A percentile compares a stretch with the other conserved stretches of the same genome.
Conservation (phyloP, 257 asterid genomes). For the Perilla frutescens region DNA sequence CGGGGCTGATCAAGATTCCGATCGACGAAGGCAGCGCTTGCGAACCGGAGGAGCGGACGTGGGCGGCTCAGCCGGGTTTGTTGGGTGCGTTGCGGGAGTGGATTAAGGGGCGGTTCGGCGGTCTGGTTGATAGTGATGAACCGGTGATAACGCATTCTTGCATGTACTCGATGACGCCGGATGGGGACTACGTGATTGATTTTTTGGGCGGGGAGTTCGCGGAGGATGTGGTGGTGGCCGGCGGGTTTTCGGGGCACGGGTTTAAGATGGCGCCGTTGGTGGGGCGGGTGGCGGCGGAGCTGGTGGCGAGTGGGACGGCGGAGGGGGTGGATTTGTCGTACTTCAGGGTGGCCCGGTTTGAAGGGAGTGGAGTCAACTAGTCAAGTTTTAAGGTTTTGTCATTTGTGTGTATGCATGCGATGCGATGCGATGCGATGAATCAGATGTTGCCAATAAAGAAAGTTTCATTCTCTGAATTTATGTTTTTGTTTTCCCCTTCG, state of each 20-base stretch:
- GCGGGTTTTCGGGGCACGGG: slow-evolving; percentile 95
- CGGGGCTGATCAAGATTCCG: slow-evolving; percentile 72
- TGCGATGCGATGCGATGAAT: no score
- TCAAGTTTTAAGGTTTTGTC: no score
- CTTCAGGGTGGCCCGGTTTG: slow-evolving; percentile 62
- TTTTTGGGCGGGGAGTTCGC: slow-evolving; percentile 78
- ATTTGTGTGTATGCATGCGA: no score
- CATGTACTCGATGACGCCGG: slow-evolving; percentile 91
- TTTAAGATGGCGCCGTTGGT: slow-evolving; percentile 89
- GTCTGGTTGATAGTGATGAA: slow-evolving; percentile 44
- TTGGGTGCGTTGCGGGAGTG: slow-evolving; percentile 46
- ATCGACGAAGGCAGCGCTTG: slow-evolving; percentile 66
- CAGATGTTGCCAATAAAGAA: no score
- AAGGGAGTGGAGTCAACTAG: slow-evolving; percentile 13
- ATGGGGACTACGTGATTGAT: slow-evolving; percentile 82
- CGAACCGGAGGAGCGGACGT: slow-evolving; percentile 71
- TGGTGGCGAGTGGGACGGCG: slow-evolving; percentile 50
- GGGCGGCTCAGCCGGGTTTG: slow-evolving; percentile 40
- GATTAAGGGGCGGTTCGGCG: slow-evolving; percentile 58
- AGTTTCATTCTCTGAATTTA: no score
- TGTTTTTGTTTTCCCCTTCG: no score
- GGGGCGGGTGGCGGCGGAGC: slow-evolving; percentile 72
- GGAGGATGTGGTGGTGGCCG: slow-evolving; percentile 66
- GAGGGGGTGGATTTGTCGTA: slow-evolving; percentile 52
- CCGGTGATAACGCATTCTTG: slow-evolving; percentile 74